phyloP scores from a whole-genome alignment of 1,139 yeast genomes.

The Hemisphaericaspora xylanilytica region DNA sequence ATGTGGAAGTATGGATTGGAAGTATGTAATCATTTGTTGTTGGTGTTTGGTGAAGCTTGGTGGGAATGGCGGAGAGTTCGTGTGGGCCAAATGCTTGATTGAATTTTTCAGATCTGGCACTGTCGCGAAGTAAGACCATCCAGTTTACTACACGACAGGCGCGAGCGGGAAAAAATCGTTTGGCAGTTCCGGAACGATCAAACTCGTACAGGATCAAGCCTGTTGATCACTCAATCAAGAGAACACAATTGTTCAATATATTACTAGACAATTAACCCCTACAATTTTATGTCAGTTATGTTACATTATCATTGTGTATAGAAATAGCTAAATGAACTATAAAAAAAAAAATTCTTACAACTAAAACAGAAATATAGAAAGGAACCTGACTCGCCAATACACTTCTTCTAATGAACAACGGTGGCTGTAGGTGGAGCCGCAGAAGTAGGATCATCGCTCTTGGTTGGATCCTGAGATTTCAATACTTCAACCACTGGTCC shows the following conservation, averaged over 20 bases:
- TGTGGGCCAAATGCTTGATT: neutral
- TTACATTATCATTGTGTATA: conserved; percentile 1
- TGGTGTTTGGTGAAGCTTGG: neutral
- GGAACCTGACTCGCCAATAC: neutral
- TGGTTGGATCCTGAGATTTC: conserved; percentile 79
- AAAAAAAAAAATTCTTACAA: conserved; percentile 2
- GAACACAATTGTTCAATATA: too few species aligned
- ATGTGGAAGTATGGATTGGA: conserved; percentile 25
- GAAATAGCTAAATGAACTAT: neutral
- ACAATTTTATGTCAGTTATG: conserved; percentile 1
- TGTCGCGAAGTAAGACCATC: too few species aligned
- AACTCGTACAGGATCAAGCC: neutral
- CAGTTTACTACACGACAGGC: too few species aligned
- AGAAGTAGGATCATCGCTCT: conserved; percentile 10
- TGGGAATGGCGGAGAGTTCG: neutral
- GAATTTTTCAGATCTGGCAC: neutral
- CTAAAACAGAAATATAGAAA: neutral
- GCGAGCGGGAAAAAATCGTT: neutral
- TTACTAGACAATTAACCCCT: neutral
- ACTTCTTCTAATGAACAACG: conserved; percentile 5
- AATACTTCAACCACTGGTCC: conserved; percentile 88
- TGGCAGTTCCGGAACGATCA: neutral
- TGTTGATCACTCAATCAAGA: too few species aligned
- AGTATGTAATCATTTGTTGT: conserved; percentile 15
- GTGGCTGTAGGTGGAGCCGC: conserved; percentile 1